Conservation (phyloP, 1,139 yeast genomes). For the Eremothecium coryli region DNA sequence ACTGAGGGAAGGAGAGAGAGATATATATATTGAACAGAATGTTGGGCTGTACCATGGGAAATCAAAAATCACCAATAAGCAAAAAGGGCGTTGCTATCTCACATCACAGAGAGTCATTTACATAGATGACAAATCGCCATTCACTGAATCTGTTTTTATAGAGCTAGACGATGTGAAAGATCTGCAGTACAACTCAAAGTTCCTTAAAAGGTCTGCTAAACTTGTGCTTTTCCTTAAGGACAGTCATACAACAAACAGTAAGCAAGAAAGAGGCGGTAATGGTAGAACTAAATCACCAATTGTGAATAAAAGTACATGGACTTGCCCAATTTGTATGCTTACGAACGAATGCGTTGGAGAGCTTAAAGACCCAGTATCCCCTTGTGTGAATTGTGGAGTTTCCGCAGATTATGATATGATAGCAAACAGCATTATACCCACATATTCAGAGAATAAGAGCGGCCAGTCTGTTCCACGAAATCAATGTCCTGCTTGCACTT, state of each 20-base stretch:
- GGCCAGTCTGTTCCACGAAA: constrained; percentile 7
- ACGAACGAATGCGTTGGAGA: constrained; percentile 43
- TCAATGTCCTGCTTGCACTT: constrained; percentile 72
- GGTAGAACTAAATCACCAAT: constrained; percentile 7
- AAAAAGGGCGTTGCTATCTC: constrained; percentile 68
- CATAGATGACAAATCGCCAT: constrained; percentile 45
- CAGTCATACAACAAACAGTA: constrained; percentile 6
- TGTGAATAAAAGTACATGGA: constrained; percentile 45
- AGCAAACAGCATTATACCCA: constrained; percentile 20
- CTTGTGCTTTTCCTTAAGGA: constrained; percentile 38
- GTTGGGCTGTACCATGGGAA: constrained; percentile 69
- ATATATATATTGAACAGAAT: constrained; percentile 41
- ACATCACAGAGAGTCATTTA: constrained; percentile 68
- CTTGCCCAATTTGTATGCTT: constrained; percentile 74
- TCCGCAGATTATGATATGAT: constrained; percentile 35
- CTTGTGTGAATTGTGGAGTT: constrained; percentile 75
- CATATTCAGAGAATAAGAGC: constrained; percentile 4
- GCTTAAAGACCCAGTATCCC: constrained; percentile 38
- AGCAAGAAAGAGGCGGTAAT: constrained; percentile 8
- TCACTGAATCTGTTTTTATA: constrained; percentile 41
- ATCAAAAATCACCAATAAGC: constrained; percentile 52
- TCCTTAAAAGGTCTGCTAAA: constrained; percentile 73
- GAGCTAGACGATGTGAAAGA: constrained; percentile 39
- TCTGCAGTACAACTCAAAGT: constrained; percentile 48
- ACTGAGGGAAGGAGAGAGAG: constrained; percentile 37